These are phyloP conservation scores for Simplicillium aogashimaense DNA, from an alignment of 2,329 filamentous ascomycete genomes.

Conservation along the genomic window DNA sequence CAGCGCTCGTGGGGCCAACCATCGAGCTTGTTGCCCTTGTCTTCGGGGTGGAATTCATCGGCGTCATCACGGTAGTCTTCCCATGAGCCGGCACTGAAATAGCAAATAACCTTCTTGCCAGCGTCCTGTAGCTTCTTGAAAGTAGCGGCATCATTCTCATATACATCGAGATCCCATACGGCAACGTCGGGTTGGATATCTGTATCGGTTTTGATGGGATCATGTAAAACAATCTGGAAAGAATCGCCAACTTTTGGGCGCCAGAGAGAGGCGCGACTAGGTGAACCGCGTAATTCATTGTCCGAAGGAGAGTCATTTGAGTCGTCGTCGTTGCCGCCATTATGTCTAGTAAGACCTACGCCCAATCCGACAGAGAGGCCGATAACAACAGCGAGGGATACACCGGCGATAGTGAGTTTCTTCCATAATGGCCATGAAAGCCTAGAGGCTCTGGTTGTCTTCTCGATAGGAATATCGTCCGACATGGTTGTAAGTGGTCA, in stretches of 20 bases:
- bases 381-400: conserved; percentile 19
- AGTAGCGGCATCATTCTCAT: conserved; percentile 34
- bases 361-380: conserved; percentile 45
- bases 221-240: conserved; percentile 53
- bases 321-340: conserved; percentile 10
- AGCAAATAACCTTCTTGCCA: conserved; percentile 59
- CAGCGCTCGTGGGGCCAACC: conserved; percentile 61
- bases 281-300: conserved; percentile 11
- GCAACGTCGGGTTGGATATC: conserved; percentile 34
- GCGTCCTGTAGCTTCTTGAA: conserved; percentile 46
- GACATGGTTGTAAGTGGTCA: background rate
- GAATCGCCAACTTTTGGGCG: conserved; percentile 38
- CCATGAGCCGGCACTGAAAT: conserved; percentile 63
- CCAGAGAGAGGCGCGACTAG: conserved; percentile 29
- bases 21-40: conserved; percentile 47
- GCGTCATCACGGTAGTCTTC: conserved; percentile 54
- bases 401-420: conserved; percentile 16
- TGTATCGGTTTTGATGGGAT: conserved; percentile 29
- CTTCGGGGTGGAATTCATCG: conserved; percentile 38
- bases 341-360: conserved; percentile 35
- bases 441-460: conserved; percentile 3
- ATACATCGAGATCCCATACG: conserved; percentile 41
- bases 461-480: conserved; percentile 2
- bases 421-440: conserved; percentile 18
- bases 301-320: background rate